Evolutionary conservation across 2,329 filamentous ascomycete genomes (phyloP), one percentile per base, ranked within the genome.

Genomic region (Aspergillus sp.): DNA sequence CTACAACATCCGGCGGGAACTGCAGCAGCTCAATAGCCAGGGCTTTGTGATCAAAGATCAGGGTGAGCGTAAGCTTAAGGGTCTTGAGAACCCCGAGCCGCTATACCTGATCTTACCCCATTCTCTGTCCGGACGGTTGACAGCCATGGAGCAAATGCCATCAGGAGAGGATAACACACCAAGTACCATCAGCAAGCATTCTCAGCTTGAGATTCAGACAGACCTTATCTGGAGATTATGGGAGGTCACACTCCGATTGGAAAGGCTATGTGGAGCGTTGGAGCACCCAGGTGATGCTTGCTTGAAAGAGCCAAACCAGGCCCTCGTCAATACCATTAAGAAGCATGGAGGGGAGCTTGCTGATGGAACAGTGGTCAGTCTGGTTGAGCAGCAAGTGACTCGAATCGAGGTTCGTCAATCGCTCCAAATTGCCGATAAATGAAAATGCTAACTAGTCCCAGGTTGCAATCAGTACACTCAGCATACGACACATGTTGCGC

Each of bases 11-110:
- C 89, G 92, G 61, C 91, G 91, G 58, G 95, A 99, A 77, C 83
- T 99, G 22, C 88, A 92, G 54, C 91, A 91, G 30, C 84, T 99
- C 28, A 95, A 89, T 69, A 93, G 89, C 52, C 92, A 96, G 77
- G 95, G 95, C 7, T 99, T 98, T 72, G 92, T 97, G 74, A 93
- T 98, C 73, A 97, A 97, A 77, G 93, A 97, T 71, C 90, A 97
- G 75, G 95, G 95, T 53, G 93, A 98, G 77, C 90, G 90, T 68
- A 97, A 97, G 73, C 84, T 99, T 60, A 99, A 99, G 79, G 95
- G 95, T 31, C 87, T 99, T 13, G 95, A 99, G 78, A 99, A 99
- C 73, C 94, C 95, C 0, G 95, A 99, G 76, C 90, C 93, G 63
- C 90, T 99, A 68, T 98, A 97, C 79, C 89, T 96, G 61, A 91